These are phyloP conservation scores for Eucalyptus lansdowneana DNA, from an alignment of 345 rosid species.

Conservation along the genomic window DNA sequence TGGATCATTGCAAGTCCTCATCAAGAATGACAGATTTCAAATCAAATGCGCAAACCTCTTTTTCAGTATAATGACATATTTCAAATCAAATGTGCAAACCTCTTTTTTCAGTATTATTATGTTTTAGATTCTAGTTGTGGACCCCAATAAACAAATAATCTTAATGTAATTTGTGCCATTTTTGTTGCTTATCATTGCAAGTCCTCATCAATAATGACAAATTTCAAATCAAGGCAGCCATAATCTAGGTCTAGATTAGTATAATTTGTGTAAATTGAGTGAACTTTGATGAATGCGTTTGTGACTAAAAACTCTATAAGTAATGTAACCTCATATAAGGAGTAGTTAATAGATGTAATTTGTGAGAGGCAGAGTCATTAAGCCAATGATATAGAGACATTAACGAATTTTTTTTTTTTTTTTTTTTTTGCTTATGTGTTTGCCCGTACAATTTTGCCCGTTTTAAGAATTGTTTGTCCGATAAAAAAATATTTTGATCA, in stretches of 20 bases:
- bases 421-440: too few species aligned
- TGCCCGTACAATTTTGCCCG: accelerated
- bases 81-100: not conserved
- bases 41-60: not conserved
- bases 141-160: too few species aligned
- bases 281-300: too few species aligned
- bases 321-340: too few species aligned
- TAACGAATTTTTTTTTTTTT: too few species aligned
- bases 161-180: not conserved
- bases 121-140: not conserved
- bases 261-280: too few species aligned
- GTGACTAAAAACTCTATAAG: too few species aligned
- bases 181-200: too few species aligned
- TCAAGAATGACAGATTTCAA: not conserved
- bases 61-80: accelerated
- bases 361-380: too few species aligned
- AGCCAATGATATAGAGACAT: too few species aligned
- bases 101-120: not conserved
- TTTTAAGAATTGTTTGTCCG: accelerated
- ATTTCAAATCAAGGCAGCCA: not conserved
- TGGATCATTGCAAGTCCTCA: not conserved
- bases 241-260: not conserved
- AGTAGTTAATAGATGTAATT: too few species aligned
- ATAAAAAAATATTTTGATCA: not conserved
- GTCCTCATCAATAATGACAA: too few species aligned